Evolutionary conservation across 768 basidiomycete species (phyloP).

Genomic region (Termitomyces sp.): DNA sequence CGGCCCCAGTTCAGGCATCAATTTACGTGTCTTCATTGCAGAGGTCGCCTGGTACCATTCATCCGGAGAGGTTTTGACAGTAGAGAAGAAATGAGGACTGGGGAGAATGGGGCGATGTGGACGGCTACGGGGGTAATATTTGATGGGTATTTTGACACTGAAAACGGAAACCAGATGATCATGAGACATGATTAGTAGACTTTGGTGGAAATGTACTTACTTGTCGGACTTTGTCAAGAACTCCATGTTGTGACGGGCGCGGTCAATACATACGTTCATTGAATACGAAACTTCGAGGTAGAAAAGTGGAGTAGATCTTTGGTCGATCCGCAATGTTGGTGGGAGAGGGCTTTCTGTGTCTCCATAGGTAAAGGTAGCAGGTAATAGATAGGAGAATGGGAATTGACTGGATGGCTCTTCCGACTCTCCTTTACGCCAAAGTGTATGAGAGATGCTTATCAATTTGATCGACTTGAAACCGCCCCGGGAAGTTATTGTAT

Average conservation of each 20-base stretch:
- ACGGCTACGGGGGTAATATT: conserved; percentile 49
- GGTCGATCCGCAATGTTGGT: conserved; percentile 35
- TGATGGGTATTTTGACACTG: conserved; percentile 45
- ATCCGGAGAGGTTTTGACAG: conserved; percentile 56
- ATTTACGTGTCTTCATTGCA: conserved; percentile 31
- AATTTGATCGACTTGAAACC: conserved; percentile 29
- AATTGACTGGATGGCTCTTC: conserved; percentile 24
- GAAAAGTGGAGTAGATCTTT: conserved; percentile 29
- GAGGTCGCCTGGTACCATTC: conserved; percentile 55
- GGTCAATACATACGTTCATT: conserved; percentile 35
- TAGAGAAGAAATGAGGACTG: conserved; percentile 44
- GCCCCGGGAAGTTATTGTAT: conserved; percentile 30
- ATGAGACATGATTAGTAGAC: not conserved
- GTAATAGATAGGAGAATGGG: conserved; percentile 40
- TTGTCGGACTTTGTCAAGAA: conserved; percentile 40
- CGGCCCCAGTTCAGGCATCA: conserved; percentile 25
- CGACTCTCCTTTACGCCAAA: conserved; percentile 25
- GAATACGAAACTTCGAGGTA: conserved; percentile 37
- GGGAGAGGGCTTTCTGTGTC: conserved; percentile 33
- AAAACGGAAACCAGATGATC: not conserved
- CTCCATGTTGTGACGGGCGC: conserved; percentile 31
- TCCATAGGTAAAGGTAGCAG: conserved; percentile 36
- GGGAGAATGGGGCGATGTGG: conserved; percentile 48
- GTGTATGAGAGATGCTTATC: conserved; percentile 23
- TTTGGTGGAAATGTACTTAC: conserved; percentile 25